Evolutionary conservation across 1,284 basidiomycete species (phyloP).

Genomic region (Moesziomyces sp.): DNA sequence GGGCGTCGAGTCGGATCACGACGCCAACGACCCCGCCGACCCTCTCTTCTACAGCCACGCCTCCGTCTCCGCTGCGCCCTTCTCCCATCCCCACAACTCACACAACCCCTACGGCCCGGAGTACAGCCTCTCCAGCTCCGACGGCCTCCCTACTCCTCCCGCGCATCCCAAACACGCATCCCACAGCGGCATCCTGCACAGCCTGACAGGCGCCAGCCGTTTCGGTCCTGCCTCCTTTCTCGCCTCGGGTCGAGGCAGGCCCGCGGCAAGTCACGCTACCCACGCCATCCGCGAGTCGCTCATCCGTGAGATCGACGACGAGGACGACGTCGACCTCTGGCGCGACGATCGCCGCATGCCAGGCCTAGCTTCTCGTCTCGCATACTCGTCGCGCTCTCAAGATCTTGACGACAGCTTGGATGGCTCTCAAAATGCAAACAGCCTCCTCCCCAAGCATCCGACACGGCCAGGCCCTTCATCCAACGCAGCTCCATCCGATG

Average conservation of each 20-base stretch:
- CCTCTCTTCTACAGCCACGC: slow-evolving; percentile 52
- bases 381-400: slow-evolving; percentile 29
- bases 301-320: slow-evolving; percentile 54
- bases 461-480: neutral
- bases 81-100: slow-evolving; percentile 34
- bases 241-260: slow-evolving; percentile 16
- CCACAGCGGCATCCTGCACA: slow-evolving; percentile 46
- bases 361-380: slow-evolving; percentile 34
- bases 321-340: slow-evolving; percentile 55
- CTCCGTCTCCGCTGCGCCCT: slow-evolving; percentile 38
- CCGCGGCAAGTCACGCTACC: slow-evolving; percentile 3
- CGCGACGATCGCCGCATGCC: slow-evolving; percentile 45
- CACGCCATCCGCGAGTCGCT: slow-evolving; percentile 42
- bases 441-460: slow-evolving; percentile 3
- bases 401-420: slow-evolving; percentile 39
- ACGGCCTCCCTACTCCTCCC: slow-evolving; percentile 48
- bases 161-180: slow-evolving; percentile 14
- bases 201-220: slow-evolving; percentile 45
- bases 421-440: slow-evolving; percentile 16
- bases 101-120: slow-evolving; percentile 46
- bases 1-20: slow-evolving; percentile 36
- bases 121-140: slow-evolving; percentile 51
- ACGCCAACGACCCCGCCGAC: slow-evolving; percentile 36
- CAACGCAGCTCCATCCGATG: slow-evolving; percentile 7
- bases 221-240: slow-evolving; percentile 46